phyloP scores from a whole-genome alignment of 1,284 basidiomycete species.

The Ceratobasidium sp. region DNA sequence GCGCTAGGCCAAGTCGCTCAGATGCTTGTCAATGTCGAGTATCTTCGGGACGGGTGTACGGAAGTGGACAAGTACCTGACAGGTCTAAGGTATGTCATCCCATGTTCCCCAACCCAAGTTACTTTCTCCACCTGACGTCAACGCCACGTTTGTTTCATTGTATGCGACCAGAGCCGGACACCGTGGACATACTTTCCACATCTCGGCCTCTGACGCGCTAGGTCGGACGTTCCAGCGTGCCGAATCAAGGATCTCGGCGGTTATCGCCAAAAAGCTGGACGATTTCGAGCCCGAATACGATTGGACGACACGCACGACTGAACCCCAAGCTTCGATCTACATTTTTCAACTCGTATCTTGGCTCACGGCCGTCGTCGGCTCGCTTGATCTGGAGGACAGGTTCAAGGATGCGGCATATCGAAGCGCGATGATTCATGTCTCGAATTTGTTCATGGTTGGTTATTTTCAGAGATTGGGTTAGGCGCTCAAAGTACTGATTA shows the following conservation, averaged over 20 bases:
- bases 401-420: slow-evolving; percentile 90
- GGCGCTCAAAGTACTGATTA: background rate
- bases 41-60: slow-evolving; percentile 85
- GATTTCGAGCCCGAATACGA: slow-evolving; percentile 94
- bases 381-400: slow-evolving; percentile 81
- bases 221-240: slow-evolving; percentile 72
- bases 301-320: slow-evolving; percentile 77
- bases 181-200: slow-evolving; percentile 57
- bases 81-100: slow-evolving; percentile 69
- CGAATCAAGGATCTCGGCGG: slow-evolving; percentile 76
- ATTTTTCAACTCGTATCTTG: slow-evolving; percentile 95
- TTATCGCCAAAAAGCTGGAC: slow-evolving; percentile 93
- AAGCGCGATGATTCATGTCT: slow-evolving; percentile 85
- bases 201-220: slow-evolving; percentile 50
- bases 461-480: slow-evolving; percentile 17
- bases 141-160: background rate
- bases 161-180: slow-evolving; percentile 69
- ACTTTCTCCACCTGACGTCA: background rate
- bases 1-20: slow-evolving; percentile 95
- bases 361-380: slow-evolving; percentile 95
- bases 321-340: slow-evolving; percentile 86
- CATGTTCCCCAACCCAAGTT: background rate
- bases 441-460: slow-evolving; percentile 82
- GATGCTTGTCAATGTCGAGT: slow-evolving; percentile 91
- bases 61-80: slow-evolving; percentile 90